These are phyloP conservation scores for Solanum acaule DNA, from an alignment of 257 asterid species.

Conservation along the genomic window DNA sequence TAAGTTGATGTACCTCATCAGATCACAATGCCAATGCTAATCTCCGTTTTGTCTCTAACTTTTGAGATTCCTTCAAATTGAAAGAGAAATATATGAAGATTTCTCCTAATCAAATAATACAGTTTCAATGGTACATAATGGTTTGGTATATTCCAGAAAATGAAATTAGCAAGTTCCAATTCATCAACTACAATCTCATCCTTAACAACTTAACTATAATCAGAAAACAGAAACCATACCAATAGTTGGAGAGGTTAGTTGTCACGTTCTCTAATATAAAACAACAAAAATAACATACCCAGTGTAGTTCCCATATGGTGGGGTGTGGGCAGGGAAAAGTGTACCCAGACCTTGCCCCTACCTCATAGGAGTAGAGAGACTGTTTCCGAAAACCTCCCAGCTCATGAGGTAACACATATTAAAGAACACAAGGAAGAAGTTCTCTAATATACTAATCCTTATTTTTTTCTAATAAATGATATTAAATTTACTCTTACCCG, in stretches of 20 bases:
- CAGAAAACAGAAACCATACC: not conserved
- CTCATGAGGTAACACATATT: not conserved
- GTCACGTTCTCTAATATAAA: not conserved
- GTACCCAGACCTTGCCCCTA: too few relatives aligned
- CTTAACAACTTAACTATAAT: not conserved
- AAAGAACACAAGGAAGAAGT: not conserved
- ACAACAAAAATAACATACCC: not conserved
- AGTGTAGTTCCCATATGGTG: not conserved
- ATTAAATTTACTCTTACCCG: not conserved
- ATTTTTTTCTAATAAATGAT: not conserved
- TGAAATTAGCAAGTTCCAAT: not conserved
- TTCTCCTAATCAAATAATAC: not conserved
- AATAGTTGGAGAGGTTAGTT: not conserved
- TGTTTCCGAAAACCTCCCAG: not conserved
- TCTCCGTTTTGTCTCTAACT: constrained; percentile 65
- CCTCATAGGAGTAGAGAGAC: too few relatives aligned
- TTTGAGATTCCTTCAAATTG: constrained; percentile 43
- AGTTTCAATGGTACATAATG: not conserved
- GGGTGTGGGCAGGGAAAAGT: not conserved
- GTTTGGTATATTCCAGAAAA: not conserved
- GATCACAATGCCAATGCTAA: too few relatives aligned
- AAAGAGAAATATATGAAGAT: not conserved
- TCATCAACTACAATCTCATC: not conserved
- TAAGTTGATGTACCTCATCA: too few relatives aligned
- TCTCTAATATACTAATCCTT: not conserved